Conservation (phyloP, 805 yeast genomes). For the Hanseniaspora valbyensis region DNA sequence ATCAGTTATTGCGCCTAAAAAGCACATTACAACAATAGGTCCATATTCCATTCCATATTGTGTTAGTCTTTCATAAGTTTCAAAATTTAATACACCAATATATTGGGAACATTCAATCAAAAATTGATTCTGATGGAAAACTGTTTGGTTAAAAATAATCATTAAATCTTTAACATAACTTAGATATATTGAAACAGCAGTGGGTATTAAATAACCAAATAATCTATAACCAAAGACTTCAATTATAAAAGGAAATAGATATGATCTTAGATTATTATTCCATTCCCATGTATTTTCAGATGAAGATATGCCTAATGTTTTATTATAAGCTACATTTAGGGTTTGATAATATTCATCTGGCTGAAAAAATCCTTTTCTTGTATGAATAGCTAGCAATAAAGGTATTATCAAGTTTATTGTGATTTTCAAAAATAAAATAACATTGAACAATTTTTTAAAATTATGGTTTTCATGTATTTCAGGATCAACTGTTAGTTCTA, state of each 20-base stretch:
- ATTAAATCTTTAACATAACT: not conserved
- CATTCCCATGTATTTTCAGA: slow-evolving; percentile 76
- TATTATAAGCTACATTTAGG: slow-evolving; percentile 77
- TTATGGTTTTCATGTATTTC: slow-evolving; percentile 1
- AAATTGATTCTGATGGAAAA: slow-evolving; percentile 1
- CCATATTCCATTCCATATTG: slow-evolving; percentile 34
- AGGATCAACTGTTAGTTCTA: not conserved
- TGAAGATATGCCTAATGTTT: slow-evolving; percentile 48
- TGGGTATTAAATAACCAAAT: slow-evolving; percentile 1
- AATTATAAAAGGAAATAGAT: slow-evolving; percentile 68
- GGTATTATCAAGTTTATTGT: slow-evolving; percentile 3
- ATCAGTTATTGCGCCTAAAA: slow-evolving; percentile 65
- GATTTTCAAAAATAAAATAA: not conserved
- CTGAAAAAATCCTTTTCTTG: slow-evolving; percentile 68
- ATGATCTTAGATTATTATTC: slow-evolving; percentile 62
- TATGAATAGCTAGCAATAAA: slow-evolving; percentile 45
- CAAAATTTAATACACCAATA: slow-evolving; percentile 16
- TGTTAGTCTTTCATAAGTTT: slow-evolving; percentile 28
- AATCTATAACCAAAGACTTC: slow-evolving; percentile 24
- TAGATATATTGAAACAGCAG: not conserved
- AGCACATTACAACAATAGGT: slow-evolving; percentile 63
- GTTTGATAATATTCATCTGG: slow-evolving; percentile 94
- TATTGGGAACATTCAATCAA: slow-evolving; percentile 15
- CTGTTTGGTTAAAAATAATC: not conserved
- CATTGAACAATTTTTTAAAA: slow-evolving; percentile 4